Evolutionary conservation across 2,329 filamentous ascomycete species (phyloP), one percentile per base, ranked within the genome.

Genomic region (Arthrobotrys sphaeroides): DNA sequence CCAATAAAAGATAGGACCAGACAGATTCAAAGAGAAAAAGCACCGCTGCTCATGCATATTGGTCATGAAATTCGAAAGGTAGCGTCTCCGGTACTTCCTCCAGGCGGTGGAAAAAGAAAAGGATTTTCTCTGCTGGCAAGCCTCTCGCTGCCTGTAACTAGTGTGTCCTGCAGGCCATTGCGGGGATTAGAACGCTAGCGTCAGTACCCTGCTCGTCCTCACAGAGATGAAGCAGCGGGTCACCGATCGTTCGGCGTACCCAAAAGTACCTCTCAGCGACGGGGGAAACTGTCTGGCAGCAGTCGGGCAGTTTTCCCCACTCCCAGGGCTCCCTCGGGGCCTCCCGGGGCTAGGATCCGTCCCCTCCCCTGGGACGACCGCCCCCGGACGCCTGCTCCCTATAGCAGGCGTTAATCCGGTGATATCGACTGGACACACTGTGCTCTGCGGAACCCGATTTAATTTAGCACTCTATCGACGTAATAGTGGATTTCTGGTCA

Each of bases 261-360:
- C 49, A 66, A 65, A 73, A 38, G 69, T 73, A 73, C 61, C 69
- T 73, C 65, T 53, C 31, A 33, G 53, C 3, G 55, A 69, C 65
- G 53, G 65, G 65, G 53, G 2, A 51, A 61, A 24, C 43, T 22
- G 43, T 49, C 38, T 49, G 36, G 22, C 38, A 43, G 5, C 33
- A 28, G 18, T 42, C 36, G 53, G 53, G 53, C 40, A n/a, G 53
- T 22, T 40, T 38, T 42, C n/a, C 47, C 33, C 33, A 59, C 55
- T n/a, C 33, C 20, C n/a, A n/a, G 36, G 18, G 12, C 4, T n/a
- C 16, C 33, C 61, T 55, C n/a, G 28, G 10, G 10, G 55, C 6
- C 18, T 31, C 4, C 45, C 31, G 53, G 64, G 64, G 18, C n/a
- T 13, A 47, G 38, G 42, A 40, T 36, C 40, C 45, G 12, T 18